Base-by-base conservation (phyloP, 805 yeast species). In the Debaryomyces tyrocola region DNA sequence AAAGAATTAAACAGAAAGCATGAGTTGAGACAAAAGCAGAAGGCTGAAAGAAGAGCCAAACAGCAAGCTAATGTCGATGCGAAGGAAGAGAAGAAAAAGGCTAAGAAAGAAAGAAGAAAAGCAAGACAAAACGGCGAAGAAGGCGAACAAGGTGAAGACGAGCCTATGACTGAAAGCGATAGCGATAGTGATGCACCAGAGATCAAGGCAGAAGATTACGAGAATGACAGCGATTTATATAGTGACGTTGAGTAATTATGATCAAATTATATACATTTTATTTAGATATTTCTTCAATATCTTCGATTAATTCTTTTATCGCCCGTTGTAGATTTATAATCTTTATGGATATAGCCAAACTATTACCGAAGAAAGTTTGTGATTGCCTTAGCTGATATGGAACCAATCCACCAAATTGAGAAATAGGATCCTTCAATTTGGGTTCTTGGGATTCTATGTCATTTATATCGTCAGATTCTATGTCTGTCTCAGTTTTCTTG, bases 41-140 rank as follows among this genome's bases (percentile, higher is more conserved):
- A 84, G 66, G 85, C 78, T 27, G 75, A 81, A 57, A 81, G 97
- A 69, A 80, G 86, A 62, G 81, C 82, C 54, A 83, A 79, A 58
- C 97, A 91, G 67, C 83, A 82, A 54, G 91, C 78, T 38, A 88
- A 90, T 60, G 86, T 91, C 44, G 78, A 82, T 18, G 81, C 79
- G 45, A 91, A 87, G 77, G 80, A 81, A 52, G 90, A 83, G 41
- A 84, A 77, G 59, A 85, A 85, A 60, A 83, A 80, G 36, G 87
- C 83, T 8, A 87, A 86, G 72, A 84, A 84, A 56, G 82, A 82
- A 46, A 81, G 95, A 57, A 77, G 81, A 67, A 69, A 77, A 69
- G 80, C 77, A 56, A 69, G 84, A 73, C 61, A 78, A 64, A 60
- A 56, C 14, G 60, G 58, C 35, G 70, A 60, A 47, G 68, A 63